Conservation (phyloP, 257 asterid species). For the Solanum chmielewskii region DNA sequence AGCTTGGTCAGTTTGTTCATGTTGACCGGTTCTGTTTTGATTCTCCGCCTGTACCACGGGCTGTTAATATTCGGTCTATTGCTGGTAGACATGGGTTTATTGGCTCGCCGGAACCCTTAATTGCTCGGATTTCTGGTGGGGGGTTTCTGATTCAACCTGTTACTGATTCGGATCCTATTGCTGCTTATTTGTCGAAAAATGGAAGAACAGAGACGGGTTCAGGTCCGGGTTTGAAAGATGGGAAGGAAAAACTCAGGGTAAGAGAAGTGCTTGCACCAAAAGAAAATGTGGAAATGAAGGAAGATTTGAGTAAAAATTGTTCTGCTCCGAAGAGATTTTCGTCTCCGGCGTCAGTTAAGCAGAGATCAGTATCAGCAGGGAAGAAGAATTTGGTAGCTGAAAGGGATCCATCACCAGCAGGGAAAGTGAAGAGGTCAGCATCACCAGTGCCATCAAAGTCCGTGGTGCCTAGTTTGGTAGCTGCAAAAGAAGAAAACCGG, state of each 20-base stretch:
- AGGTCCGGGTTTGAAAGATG: background rate
- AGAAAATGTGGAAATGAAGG: constrained; percentile 53
- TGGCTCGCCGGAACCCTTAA: constrained; percentile 73
- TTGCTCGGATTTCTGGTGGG: constrained; percentile 49
- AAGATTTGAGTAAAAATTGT: constrained; percentile 2
- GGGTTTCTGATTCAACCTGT: constrained; percentile 74
- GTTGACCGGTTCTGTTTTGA: constrained; percentile 68
- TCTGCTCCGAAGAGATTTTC: constrained; percentile 50
- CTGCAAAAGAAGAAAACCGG: constrained; percentile 82
- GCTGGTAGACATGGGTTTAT: constrained; percentile 69
- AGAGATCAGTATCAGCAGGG: constrained; percentile 49
- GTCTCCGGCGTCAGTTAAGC: constrained; percentile 57
- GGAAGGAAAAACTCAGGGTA: background rate
- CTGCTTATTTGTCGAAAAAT: constrained; percentile 31
- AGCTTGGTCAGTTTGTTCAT: constrained; percentile 79
- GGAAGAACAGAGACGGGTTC: constrained; percentile 19
- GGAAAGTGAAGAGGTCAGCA: constrained; percentile 61
- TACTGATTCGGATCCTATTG: constrained; percentile 57
- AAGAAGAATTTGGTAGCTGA: constrained; percentile 23
- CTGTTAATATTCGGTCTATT: constrained; percentile 60
- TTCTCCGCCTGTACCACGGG: constrained; percentile 62
- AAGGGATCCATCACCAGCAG: constrained; percentile 82
- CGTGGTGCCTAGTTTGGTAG: constrained; percentile 72
- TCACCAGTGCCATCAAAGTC: constrained; percentile 90
- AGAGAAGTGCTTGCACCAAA: constrained; percentile 34